Base-by-base conservation (phyloP, 2,329 filamentous ascomycete genomes). In the Aspergillus pseudonomiae region DNA sequence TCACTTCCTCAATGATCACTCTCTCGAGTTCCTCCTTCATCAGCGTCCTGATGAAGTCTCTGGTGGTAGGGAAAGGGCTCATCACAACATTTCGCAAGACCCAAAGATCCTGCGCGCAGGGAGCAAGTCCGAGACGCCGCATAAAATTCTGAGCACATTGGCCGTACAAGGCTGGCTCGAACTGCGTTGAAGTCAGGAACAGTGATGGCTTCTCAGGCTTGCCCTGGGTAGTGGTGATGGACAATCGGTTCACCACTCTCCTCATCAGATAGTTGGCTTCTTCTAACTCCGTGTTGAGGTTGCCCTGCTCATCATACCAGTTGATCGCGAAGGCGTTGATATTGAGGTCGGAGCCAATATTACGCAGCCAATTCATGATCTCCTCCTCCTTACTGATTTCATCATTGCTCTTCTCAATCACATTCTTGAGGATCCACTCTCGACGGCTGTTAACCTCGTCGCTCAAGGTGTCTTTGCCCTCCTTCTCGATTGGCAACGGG, bases 241-340 rank as follows among this genome's bases (percentile, higher is more conserved):
- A 83, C 0, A 84, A 65, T 0, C 67, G 70, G 41, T 82, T 73
- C 1, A 83, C 73, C 10, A 84, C 78, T 4, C 78, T 72, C 62
- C 74, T 75, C 77, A 82, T 84, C 26, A 84, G 74, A 63, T 83
- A 81, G 62, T 84, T 84, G 4, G 82, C 81, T 65, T 83, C 81
- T 62, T 82, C 81, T 2, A 83, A 71, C 52, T 83, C 80, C 0
- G 69, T 71, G 63, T 84, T 84, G 19, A 81, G 70, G 0, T 50
- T 70, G 0, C 79, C 80, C 16, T 82, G 66, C 0, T 68, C 57
- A 48, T 81, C 65, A 3, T 75, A 73, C 73, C 80, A 84, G 63
- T 84, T 84, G 30, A 80, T 67, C 0, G 64, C 60, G 48, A 67
- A 66, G 3, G 61, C 58, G 32, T 67, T 67, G 60, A 84, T 82